phyloP scores from a whole-genome alignment of 2,329 filamentous ascomycete species.

The Pseudogymnoascus sp. region DNA sequence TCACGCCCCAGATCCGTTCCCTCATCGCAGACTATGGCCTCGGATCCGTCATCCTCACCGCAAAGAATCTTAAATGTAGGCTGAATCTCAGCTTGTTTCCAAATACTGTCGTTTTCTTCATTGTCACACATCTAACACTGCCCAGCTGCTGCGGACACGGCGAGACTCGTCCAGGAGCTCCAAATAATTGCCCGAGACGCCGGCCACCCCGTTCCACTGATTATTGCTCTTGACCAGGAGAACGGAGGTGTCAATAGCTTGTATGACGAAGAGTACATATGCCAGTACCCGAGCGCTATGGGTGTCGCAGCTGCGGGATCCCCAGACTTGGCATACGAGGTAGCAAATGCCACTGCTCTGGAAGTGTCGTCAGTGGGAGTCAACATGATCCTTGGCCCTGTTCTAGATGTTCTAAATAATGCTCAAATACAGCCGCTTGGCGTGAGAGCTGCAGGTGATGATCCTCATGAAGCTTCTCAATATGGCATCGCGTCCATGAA shows the following conservation, averaged over 20 bases:
- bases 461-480: constrained; percentile 88
- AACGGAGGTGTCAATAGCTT: constrained; percentile 97
- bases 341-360: constrained; percentile 86
- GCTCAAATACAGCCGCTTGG: constrained; percentile 83
- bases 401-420: constrained; percentile 89
- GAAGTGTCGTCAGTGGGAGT: constrained; percentile 89
- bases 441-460: constrained; percentile 81
- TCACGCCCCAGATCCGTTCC: constrained; percentile 72
- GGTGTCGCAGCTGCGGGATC: constrained; percentile 88
- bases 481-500: constrained; percentile 87
- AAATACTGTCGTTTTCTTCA: not conserved
- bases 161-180: constrained; percentile 77
- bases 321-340: constrained; percentile 73
- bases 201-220: constrained; percentile 77
- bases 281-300: constrained; percentile 96
- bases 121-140: constrained; percentile 7
- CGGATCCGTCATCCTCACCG: constrained; percentile 76
- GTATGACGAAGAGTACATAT: constrained; percentile 91
- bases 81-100: constrained; percentile 6
- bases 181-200: constrained; percentile 87
- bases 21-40: constrained; percentile 79
- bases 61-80: constrained; percentile 77
- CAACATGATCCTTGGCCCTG: constrained; percentile 90
- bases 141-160: constrained; percentile 82
- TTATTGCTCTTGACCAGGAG: constrained; percentile 92